Conservation (phyloP, 805 yeast species). For the Ogataea haglerorum region DNA sequence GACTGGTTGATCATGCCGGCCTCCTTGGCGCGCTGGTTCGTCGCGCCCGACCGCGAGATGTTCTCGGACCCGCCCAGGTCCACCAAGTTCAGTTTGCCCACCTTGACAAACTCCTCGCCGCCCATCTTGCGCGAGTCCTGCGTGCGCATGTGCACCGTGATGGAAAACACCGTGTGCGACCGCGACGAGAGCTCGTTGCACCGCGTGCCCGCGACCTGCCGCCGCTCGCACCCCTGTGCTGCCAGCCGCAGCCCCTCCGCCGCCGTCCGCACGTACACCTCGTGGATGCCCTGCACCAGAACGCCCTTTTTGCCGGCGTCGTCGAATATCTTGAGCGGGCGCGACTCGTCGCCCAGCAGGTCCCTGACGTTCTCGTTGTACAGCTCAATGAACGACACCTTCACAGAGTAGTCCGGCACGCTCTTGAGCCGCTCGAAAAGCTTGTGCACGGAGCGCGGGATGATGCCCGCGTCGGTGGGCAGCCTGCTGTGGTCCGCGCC, state of each 20-base stretch:
- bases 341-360: slow-evolving; percentile 50
- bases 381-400: slow-evolving; percentile 77
- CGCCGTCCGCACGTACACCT: slow-evolving; percentile 45
- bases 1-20: slow-evolving; percentile 90
- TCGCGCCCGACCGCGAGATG: slow-evolving; percentile 79
- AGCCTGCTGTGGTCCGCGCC: slow-evolving; percentile 32
- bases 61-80: slow-evolving; percentile 93
- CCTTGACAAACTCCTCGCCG: slow-evolving; percentile 48
- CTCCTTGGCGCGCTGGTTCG: slow-evolving; percentile 78
- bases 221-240: slow-evolving; percentile 53
- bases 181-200: slow-evolving; percentile 75
- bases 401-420: slow-evolving; percentile 59
- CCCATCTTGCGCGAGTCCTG: slow-evolving; percentile 35
- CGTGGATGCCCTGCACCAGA: slow-evolving; percentile 56
- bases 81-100: slow-evolving; percentile 73
- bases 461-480: slow-evolving; percentile 56
- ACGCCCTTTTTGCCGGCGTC: slow-evolving; percentile 43
- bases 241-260: slow-evolving; percentile 51
- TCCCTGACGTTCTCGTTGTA: slow-evolving; percentile 86
- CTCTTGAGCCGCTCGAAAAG: slow-evolving; percentile 49
- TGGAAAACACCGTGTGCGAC: slow-evolving; percentile 76
- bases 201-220: slow-evolving; percentile 76
- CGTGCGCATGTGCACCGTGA: slow-evolving; percentile 55
- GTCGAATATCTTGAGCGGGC: slow-evolving; percentile 53
- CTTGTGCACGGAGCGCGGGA: slow-evolving; percentile 55